These are phyloP conservation scores for Scenedesmus sp. DNA, from an alignment of 163 green algal species.

Conservation along the genomic window DNA sequence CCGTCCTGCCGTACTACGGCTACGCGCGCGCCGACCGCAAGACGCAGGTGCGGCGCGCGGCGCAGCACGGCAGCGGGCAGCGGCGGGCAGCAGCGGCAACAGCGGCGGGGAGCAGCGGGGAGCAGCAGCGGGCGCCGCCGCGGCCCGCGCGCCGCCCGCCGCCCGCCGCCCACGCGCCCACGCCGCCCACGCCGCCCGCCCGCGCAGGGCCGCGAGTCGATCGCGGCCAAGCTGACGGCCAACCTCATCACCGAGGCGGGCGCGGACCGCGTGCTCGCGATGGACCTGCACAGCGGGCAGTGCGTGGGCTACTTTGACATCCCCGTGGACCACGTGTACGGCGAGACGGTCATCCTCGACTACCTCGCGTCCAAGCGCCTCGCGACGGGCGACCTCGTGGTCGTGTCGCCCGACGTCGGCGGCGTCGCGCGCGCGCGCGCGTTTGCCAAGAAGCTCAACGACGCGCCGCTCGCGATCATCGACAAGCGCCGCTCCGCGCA, in stretches of 20 bases:
- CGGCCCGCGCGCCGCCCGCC: background rate
- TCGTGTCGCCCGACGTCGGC: slow-evolving; percentile 98
- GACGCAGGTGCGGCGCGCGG: slow-evolving; percentile 54
- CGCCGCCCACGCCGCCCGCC: background rate
- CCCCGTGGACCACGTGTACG: slow-evolving; percentile 99
- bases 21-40: slow-evolving; percentile 96
- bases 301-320: slow-evolving; percentile 99
- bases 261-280: slow-evolving; percentile 94
- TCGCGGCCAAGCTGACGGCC: slow-evolving; percentile 92
- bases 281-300: slow-evolving; percentile 98
- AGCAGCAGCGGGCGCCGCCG: background rate
- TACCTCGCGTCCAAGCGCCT: slow-evolving; percentile 99
- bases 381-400: slow-evolving; percentile 92
- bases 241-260: slow-evolving; percentile 89
- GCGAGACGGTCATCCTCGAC: slow-evolving; percentile 96
- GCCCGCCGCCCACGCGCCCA: background rate
- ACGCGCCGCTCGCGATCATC: slow-evolving; percentile 98
- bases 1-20: slow-evolving; percentile 88
- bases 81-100: background rate
- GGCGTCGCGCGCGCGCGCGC: slow-evolving; percentile 95
- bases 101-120: background rate
- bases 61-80: background rate
- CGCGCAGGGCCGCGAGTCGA: slow-evolving; percentile 82
- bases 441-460: slow-evolving; percentile 99
- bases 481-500: slow-evolving; percentile 96